Evolutionary conservation across 768 basidiomycete species (phyloP), one percentile per base, ranked within the genome.

Genomic region (Gelatoporia subvermispora): DNA sequence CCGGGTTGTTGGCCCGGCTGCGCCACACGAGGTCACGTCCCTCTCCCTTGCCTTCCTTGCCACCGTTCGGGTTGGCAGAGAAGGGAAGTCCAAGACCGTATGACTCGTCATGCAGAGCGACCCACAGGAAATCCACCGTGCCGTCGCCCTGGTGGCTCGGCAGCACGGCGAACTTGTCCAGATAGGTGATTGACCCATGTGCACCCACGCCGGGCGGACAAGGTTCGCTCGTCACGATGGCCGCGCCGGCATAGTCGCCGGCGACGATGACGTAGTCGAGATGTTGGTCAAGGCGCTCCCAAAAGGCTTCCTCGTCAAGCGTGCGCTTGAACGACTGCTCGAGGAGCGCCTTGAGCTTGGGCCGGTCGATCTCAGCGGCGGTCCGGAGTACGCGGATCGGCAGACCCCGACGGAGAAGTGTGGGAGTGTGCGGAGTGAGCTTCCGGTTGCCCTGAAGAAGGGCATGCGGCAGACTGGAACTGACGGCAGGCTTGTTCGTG

Each of bases 41-140:
- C 64, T 87, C 81, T 22, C 95, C 94, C 49, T 79, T 74, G 25
- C 95, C 96, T 46, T 85, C 82, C 59, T 89, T 85, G 13, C 96
- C 95, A 1, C 96, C 89, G 51, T 95, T 95, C 24, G 93, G 89
- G 65, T 99, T 99, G 50, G 88, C 86, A 36, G 96, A 90, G 69
- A 88, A 94, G 8, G 88, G 84, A 43, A 94, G 80, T 1, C 96
- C 96, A 16, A 97, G 80, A 18, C 96, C 96, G 59, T 95, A 99
- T 8, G 96, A 92, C 68, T 99, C 96, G 66, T 99, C 96, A 57
- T 98, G 93, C 43, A 99, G 71, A 15, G 94, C 94, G 37, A 97
- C 95, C 96, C 96, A 99, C 34, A 99, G 73, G 72, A 99, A 99
- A 70, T 99, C 96, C 49, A 98, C 96, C 0, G 96, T 98, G 16